Conservation (phyloP, 345 rosid species). For the Jatropha curcas region DNA sequence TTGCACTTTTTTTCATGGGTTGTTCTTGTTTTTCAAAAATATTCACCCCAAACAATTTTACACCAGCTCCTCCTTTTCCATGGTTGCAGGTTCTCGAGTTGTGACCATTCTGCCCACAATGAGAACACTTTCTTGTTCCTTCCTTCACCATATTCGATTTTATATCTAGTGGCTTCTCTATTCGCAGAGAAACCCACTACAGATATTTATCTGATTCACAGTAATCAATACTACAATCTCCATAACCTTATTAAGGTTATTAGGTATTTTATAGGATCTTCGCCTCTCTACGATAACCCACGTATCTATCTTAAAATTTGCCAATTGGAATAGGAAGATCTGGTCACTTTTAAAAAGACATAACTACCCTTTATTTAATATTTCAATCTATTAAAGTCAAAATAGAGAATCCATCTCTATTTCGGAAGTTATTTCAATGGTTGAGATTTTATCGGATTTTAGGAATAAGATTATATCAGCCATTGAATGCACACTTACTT, state of each 20-base stretch:
- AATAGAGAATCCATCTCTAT: neutral
- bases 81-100: slow-evolving; percentile 48
- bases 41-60: slow-evolving; percentile 62
- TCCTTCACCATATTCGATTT: slow-evolving; percentile 33
- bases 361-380: neutral
- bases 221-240: too few relatives aligned
- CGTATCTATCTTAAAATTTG: neutral
- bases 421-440: neutral
- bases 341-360: neutral
- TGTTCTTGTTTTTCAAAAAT: slow-evolving; percentile 33
- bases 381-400: neutral
- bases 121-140: slow-evolving; percentile 43
- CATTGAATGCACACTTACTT: neutral
- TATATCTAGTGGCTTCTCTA: too few relatives aligned
- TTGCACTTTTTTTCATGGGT: slow-evolving; percentile 39
- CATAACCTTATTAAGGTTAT: neutral
- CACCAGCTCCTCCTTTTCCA: slow-evolving; percentile 22
- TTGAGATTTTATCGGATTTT: neutral
- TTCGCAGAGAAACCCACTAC: too few relatives aligned
- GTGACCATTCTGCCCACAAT: slow-evolving; percentile 50
- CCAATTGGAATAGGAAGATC: slow-evolving; percentile 1
- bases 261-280: neutral
- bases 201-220: too few relatives aligned
- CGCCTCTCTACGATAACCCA: neutral
- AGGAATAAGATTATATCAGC: neutral